A percentile compares a stretch with the other conserved stretches of the same genome.
Evolutionary conservation across 108 stramenopile genomes (phyloP).

Genomic region (Cyclotella kingstonii): DNA sequence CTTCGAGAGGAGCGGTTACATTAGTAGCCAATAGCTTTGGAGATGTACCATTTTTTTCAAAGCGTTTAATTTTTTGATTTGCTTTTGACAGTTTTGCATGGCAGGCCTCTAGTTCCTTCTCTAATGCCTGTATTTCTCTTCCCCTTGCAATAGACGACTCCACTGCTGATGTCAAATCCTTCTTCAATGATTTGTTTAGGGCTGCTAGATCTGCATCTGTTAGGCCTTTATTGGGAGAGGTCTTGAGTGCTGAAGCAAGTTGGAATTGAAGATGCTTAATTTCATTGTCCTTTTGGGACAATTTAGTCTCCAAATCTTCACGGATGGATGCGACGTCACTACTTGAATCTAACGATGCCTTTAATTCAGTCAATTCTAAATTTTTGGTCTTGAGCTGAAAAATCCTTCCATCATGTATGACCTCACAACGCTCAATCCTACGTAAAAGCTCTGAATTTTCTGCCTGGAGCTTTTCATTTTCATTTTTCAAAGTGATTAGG

Average conservation of each 20-base stretch:
- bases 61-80: slow-evolving; percentile 3
- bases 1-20: neutral
- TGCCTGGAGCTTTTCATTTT: slow-evolving; percentile 19
- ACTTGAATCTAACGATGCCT: too few species aligned
- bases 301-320: neutral
- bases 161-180: slow-evolving; percentile 14
- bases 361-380: neutral
- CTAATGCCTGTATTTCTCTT: slow-evolving; percentile 9
- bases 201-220: slow-evolving; percentile 6
- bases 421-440: slow-evolving; percentile 4
- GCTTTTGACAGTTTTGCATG: slow-evolving; percentile 8
- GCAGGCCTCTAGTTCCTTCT: slow-evolving; percentile 8
- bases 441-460: slow-evolving; percentile 6
- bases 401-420: slow-evolving; percentile 5
- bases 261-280: slow-evolving; percentile 1
- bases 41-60: neutral
- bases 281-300: slow-evolving; percentile 7
- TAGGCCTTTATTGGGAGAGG: neutral
- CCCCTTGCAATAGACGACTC: slow-evolving; percentile 14
- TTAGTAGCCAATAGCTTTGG: neutral
- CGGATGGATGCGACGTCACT: neutral
- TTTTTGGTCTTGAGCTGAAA: slow-evolving; percentile 9
- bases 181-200: slow-evolving; percentile 9
- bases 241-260: neutral
- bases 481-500: neutral